Percentiles rank a stretch among this genome's conserved stretches.
Conservation (phyloP, 2,329 filamentous ascomycete genomes). For the Colletotrichum graminicola region DNA sequence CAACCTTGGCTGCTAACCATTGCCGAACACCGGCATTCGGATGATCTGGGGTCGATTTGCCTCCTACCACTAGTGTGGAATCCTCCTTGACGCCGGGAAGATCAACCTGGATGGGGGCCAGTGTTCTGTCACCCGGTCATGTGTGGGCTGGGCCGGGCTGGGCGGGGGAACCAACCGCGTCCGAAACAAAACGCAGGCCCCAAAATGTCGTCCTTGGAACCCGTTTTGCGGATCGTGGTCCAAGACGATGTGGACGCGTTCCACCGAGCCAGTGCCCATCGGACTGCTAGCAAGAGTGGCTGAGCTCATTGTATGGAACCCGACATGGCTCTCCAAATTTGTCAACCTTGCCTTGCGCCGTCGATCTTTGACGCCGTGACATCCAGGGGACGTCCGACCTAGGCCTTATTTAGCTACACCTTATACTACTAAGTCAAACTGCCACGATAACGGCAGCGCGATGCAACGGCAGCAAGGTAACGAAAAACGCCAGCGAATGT, state of each 20-base stretch:
- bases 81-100: background rate
- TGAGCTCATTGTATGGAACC: constrained; percentile 41
- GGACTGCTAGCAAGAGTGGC: constrained; percentile 6
- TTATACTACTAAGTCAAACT: background rate
- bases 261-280: constrained; percentile 13
- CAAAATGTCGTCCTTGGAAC: background rate
- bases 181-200: constrained; percentile 24
- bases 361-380: constrained; percentile 35
- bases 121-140: constrained; percentile 23
- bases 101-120: constrained; percentile 9
- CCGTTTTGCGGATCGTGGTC: constrained; percentile 2
- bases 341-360: constrained; percentile 19
- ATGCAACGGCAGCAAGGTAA: constrained; percentile 6
- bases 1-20: constrained; percentile 14
- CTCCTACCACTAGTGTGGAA: background rate
- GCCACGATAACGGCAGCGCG: constrained; percentile 30
- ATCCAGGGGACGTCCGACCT: constrained; percentile 30
- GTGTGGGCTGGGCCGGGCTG: constrained; percentile 2
- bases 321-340: constrained; percentile 6
- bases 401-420: constrained; percentile 14
- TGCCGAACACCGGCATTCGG: constrained; percentile 18
- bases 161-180: constrained; percentile 21
- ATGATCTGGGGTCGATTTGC: background rate
- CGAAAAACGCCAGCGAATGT: background rate
- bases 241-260: background rate